Evolutionary conservation across 768 basidiomycete species (phyloP).

Genomic region (Phylloporus rhodoxanthus): DNA sequence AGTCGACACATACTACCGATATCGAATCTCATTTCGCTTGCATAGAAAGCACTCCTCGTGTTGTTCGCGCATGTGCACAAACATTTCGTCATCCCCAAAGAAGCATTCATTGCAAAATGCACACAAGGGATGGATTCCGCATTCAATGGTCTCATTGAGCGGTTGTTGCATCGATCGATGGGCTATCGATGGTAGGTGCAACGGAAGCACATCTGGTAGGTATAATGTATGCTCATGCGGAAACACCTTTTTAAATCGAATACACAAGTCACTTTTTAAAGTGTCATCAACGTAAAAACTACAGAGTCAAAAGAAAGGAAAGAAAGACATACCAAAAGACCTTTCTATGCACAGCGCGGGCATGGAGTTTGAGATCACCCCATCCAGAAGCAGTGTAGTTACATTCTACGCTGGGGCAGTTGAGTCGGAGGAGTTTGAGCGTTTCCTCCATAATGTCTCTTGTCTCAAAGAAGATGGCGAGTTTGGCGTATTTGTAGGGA

Average conservation of each 20-base stretch:
- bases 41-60: conserved; percentile 98
- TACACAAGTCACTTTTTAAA: conserved; percentile 69
- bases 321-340: conserved; percentile 63
- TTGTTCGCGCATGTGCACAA: conserved; percentile 82
- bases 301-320: background rate
- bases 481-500: conserved; percentile 61
- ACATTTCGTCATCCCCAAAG: conserved; percentile 90
- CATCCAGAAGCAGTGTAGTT: conserved; percentile 82
- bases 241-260: conserved; percentile 88
- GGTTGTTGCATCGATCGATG: conserved; percentile 35
- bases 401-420: conserved; percentile 83
- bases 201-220: conserved; percentile 50
- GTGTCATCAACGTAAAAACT: background rate
- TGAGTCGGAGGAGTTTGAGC: conserved; percentile 84
- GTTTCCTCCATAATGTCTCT: conserved; percentile 94
- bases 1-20: conserved; percentile 62
- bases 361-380: conserved; percentile 85
- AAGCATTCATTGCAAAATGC: conserved; percentile 88
- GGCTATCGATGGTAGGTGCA: conserved; percentile 73
- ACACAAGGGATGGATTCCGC: conserved; percentile 73
- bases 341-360: conserved; percentile 65
- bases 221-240: conserved; percentile 92
- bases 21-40: conserved; percentile 68
- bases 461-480: conserved; percentile 82
- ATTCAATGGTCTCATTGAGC: conserved; percentile 55